Evolutionary conservation across 306 rosid genomes (phyloP).

Genomic region (Luffa acutangula): DNA sequence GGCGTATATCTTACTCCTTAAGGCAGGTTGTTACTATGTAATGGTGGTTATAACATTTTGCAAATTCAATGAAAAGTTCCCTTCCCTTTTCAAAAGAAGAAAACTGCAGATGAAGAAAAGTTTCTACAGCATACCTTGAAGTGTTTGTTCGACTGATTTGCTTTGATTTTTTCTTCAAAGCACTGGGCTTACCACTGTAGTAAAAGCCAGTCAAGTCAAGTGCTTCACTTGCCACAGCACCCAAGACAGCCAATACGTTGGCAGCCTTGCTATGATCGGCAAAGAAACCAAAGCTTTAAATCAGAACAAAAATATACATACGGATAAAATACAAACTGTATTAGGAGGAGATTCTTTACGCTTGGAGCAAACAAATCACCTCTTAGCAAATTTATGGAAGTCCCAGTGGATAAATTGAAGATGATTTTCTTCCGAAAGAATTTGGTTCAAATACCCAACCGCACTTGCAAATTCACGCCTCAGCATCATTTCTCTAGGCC

Average conservation of each 20-base stretch:
- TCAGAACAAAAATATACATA: background rate
- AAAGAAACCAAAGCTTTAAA: slow-evolving; percentile 27
- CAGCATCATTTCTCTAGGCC: slow-evolving; percentile 99
- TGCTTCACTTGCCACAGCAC: slow-evolving; percentile 86
- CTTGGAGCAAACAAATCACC: slow-evolving; percentile 26
- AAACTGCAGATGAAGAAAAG: background rate
- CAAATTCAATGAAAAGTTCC: background rate
- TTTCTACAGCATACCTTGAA: slow-evolving; percentile 32
- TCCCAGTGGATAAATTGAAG: slow-evolving; percentile 93
- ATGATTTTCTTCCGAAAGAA: slow-evolving; percentile 59
- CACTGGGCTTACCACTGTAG: slow-evolving; percentile 73
- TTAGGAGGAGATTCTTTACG: background rate
- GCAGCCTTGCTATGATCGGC: slow-evolving; percentile 77
- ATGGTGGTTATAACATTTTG: background rate
- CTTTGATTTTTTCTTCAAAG: slow-evolving; percentile 41
- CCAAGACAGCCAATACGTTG: slow-evolving; percentile 88
- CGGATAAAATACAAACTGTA: background rate
- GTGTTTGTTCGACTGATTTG: slow-evolving; percentile 56
- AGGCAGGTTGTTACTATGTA: background rate
- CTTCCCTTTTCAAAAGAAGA: background rate
- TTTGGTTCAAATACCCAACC: slow-evolving; percentile 85
- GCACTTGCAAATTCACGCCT: slow-evolving; percentile 92
- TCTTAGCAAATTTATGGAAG: slow-evolving; percentile 94
- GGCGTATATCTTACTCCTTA: background rate
- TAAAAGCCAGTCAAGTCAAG: slow-evolving; percentile 83